These are phyloP conservation scores for Juncus effusus DNA, from an alignment of 176 grass and related monocot genomes.

Conservation along the genomic window DNA sequence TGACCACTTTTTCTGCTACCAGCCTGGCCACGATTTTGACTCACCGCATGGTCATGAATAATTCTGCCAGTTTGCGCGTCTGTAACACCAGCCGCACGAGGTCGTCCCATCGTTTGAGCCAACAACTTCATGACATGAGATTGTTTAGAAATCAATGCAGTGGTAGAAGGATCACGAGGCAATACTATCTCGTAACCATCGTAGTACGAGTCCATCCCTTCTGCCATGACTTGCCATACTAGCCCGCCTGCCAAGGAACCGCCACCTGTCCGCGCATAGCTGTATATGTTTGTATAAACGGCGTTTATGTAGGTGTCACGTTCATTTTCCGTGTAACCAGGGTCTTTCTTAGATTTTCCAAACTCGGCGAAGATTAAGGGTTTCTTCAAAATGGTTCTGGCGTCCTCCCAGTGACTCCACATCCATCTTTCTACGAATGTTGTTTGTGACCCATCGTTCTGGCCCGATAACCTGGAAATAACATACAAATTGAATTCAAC, in stretches of 20 bases:
- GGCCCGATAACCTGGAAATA: constrained; percentile 24
- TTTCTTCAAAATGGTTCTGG: constrained; percentile 33
- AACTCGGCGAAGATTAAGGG: constrained; percentile 46
- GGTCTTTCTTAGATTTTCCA: constrained; percentile 42
- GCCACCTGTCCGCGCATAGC: constrained; percentile 23
- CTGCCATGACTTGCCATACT: constrained; percentile 50
- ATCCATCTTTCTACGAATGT: constrained; percentile 38
- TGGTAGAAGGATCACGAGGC: constrained; percentile 25
- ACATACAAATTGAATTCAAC: background rate
- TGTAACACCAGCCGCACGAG: background rate
- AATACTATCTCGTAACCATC: constrained; percentile 57
- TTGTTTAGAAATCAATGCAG: constrained; percentile 33
- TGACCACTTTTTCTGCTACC: background rate
- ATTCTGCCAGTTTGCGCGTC: background rate
- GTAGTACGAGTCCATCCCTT: constrained; percentile 42
- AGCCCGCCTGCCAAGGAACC: constrained; percentile 36
- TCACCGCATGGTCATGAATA: background rate
- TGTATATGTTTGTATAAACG: constrained; percentile 36
- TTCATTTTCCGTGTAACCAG: constrained; percentile 27
- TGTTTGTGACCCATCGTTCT: constrained; percentile 32
- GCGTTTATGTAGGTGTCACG: constrained; percentile 33
- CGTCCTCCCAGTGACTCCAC: constrained; percentile 49
- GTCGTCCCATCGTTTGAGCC: constrained; percentile 17
- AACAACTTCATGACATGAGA: constrained; percentile 35
- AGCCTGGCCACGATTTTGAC: background rate